Evolutionary conservation across 2,329 filamentous ascomycete species (phyloP), one percentile per base, ranked within the genome.

Genomic region (Verticillium isaacii): DNA sequence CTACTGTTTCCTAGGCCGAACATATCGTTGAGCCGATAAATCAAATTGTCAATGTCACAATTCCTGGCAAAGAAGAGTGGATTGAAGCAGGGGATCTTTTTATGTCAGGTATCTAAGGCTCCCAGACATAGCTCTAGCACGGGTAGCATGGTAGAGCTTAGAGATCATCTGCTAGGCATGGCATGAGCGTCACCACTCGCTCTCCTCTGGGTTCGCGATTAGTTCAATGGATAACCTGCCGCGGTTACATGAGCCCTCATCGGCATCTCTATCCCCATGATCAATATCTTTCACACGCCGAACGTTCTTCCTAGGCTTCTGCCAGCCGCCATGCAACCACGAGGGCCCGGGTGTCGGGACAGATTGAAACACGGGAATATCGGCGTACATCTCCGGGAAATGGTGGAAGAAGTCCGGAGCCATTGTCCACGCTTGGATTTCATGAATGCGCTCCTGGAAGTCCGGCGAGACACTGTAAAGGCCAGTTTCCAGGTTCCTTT

Each of bases 371-470:
- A 57, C 32, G 8, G 32, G 55, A 37, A 57, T 34, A 32, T 57
- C 45, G 11, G 45, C 45, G 23, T 52, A 52, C 45, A 52, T 52
- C n/a, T 72, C 70, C 1, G 70, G 70, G 3, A 70, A 72, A 2
- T 65, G 66, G 0, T 59, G 11, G 25, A 72, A 72, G 50, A 72
- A 68, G 9, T 72, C 70, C 0, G 61, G 32, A 1, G 65, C 64
- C 70, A 72, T 72, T 2, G 69, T 69, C 70, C 70, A 72, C 1
- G 66, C 41, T 12, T 69, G 68, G 9, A 72, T 69, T 5, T 72
- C 68, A 7, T 64, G 56, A 5, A 72, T 66, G 5, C 68, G 63
- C 2, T 65, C 56, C 15, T 71, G 67, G 7, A 72, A 72, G 1
- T 66, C 62, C 29, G 62, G 54, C 9, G 62, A 58, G 39, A 63